These are phyloP conservation scores for Phytopythium vexans DNA, from an alignment of 352 stramenopile species.

Conservation along the genomic window DNA sequence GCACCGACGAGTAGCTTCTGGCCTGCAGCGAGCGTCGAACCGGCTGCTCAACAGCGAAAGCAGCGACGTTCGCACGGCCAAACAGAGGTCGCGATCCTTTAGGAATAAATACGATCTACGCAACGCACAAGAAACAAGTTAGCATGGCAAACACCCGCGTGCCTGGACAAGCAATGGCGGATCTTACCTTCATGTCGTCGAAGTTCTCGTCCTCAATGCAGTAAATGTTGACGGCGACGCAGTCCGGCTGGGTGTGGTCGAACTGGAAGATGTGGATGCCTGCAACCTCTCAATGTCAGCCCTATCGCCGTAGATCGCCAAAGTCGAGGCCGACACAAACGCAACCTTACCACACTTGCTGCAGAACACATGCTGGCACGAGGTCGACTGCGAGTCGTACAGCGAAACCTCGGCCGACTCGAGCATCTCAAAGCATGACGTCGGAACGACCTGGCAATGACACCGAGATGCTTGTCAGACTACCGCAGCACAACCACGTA, in stretches of 20 bases:
- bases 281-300: too few relatives aligned
- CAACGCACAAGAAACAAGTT: too few relatives aligned
- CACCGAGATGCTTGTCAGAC: too few relatives aligned
- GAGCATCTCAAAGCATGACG: conserved; percentile 77
- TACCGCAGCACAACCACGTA: too few relatives aligned
- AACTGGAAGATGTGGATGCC: conserved; percentile 87
- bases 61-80: conserved; percentile 37
- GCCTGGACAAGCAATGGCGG: too few relatives aligned
- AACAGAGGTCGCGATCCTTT: conserved; percentile 67
- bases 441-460: conserved; percentile 69
- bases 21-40: conserved; percentile 38
- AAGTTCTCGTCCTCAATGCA: conserved; percentile 81
- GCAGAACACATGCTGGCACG: conserved; percentile 77
- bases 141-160: too few relatives aligned
- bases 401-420: conserved; percentile 60
- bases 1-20: conserved; percentile 30
- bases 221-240: conserved; percentile 77
- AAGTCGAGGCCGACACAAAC: too few relatives aligned
- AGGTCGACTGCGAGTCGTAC: conserved; percentile 68
- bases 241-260: conserved; percentile 63
- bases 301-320: too few relatives aligned
- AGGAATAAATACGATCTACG: conserved; percentile 84
- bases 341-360: conserved; percentile 57
- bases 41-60: conserved; percentile 37
- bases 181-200: conserved; percentile 74